These are phyloP conservation scores for Candida nitratophila DNA, from an alignment of 805 yeast species.

Conservation along the genomic window DNA sequence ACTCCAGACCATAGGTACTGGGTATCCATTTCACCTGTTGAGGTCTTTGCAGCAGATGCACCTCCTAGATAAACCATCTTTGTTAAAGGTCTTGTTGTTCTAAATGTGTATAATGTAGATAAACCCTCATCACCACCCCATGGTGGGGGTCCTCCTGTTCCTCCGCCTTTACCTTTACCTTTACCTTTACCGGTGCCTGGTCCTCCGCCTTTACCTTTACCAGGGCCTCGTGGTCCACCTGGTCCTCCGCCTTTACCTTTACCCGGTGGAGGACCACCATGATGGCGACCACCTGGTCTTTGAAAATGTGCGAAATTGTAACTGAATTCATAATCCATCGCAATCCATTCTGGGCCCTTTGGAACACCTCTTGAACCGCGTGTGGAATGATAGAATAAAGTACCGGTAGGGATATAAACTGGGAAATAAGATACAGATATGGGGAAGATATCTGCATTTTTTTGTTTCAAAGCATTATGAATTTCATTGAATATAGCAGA, in stretches of 20 bases:
- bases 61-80: constrained; percentile 53
- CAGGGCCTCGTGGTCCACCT: constrained; percentile 5
- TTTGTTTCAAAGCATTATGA: constrained; percentile 44
- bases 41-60: constrained; percentile 55
- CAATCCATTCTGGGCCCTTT: constrained; percentile 48
- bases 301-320: constrained; percentile 33
- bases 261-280: constrained; percentile 6
- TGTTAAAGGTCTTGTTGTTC: constrained; percentile 38
- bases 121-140: constrained; percentile 1
- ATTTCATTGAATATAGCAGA: constrained; percentile 50
- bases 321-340: constrained; percentile 58
- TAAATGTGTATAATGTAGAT: constrained; percentile 36
- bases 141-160: constrained; percentile 1
- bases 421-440: constrained; percentile 53
- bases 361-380: constrained; percentile 2
- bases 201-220: constrained; percentile 4
- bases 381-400: constrained; percentile 50
- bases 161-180: neutral
- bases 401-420: constrained; percentile 53
- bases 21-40: constrained; percentile 57
- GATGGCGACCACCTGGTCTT: constrained; percentile 6
- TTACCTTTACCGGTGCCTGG: constrained; percentile 3
- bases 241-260: constrained; percentile 5
- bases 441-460: constrained; percentile 45
- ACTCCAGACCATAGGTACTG: constrained; percentile 35